Base-by-base conservation (phyloP, 495 filamentous ascomycete species). In the Penicillium flavigenum region DNA sequence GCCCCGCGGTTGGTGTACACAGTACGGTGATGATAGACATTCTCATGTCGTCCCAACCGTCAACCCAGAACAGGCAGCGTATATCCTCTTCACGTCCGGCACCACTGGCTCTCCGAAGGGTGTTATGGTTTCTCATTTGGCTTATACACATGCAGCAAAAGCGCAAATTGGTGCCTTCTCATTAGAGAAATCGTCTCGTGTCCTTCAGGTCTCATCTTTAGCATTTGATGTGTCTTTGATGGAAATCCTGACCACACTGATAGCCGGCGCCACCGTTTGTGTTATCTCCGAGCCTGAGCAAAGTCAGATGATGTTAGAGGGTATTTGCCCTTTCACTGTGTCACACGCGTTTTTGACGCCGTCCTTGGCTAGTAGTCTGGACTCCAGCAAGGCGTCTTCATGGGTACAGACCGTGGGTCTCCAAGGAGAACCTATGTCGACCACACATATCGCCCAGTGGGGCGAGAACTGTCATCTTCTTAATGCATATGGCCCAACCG, bases 71-170 rank as follows among this genome's bases (percentile, higher is more conserved):
- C 43, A 46, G 50, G 54, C 39, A 16, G 47, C 51, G 34, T 67
- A 50, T 52, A 36, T 62, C 20, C 59, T 74, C 22, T 75, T 70
- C 39, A 75, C 72, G 2, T 71, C 68, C 27, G 72, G 72, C 16
- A 67, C 54, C 5, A 72, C 72, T 3, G 70, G 70, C 11, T 59
- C 55, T 39, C 72, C 72, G 7, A 74, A 74, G 59, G 79, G 74
- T 1, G 70, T 77, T 19, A 61, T 77, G 6, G 55, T 78, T 14
- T 50, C 59, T 26, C 78, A 81, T 54, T 60, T 57, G 19, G 63
- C 70, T 7, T 64, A 72, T 8, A 58, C 60, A 22, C 69, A 17
- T 24, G 16, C 26, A 26, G 56, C 56, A 6, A 8, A 45, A 27
- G 26, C 43, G 9, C 43, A 45, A 20, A 45, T 45, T 24, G 5